Evolutionary conservation across 148 eudicot genomes (phyloP), one percentile per base, ranked within the genome.

Genomic region (Diospyros lotus): DNA sequence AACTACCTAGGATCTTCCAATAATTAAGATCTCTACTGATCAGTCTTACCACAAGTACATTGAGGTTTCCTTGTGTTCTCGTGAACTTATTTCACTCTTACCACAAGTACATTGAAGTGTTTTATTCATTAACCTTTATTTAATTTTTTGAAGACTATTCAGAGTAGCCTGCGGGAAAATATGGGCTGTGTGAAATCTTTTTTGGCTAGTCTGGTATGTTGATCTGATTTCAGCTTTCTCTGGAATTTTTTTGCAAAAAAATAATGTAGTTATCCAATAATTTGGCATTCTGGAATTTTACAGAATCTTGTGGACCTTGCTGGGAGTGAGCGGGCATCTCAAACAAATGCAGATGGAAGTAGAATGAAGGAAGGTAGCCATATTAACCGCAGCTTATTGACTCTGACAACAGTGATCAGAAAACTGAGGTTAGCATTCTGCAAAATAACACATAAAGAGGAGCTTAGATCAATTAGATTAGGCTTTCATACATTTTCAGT

Each of bases 301-400:
- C 90, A 95, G 99, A 93, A 89, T 83, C 90, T 95, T 81, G 99
- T 95, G 67, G 99, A 95, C 86, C 94, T 95, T 66, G 99, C 99
- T 68, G 99, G 99, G 63, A 95, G 99, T 78, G 99, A 95, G 68
- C 97, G 97, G 69, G 98, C 89, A 69, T 86, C 94, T 75, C 97
- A 86, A 88, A 89, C 98, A 13, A 93, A 91, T 65, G 83, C 90
- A 73, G 91, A 86, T 80, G 99, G 96, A 74, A 68, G 85, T 72
- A 87, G 94, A 72, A 81, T 93, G 77, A 95, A 91, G 82, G 99
- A 95, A 87, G 99, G 99, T 52, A 88, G 97, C 80, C 99, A 95
- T 76, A 95, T 95, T 66, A 95, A 95, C 60, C 89, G 94, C 76
- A 95, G 99, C 78, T 82, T 95, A 84, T 72, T 96, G 82, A 96